Evolutionary conservation across 129 eudicot species (phyloP), one percentile per base, ranked within the genome.

Genomic region (Artemisia annua): DNA sequence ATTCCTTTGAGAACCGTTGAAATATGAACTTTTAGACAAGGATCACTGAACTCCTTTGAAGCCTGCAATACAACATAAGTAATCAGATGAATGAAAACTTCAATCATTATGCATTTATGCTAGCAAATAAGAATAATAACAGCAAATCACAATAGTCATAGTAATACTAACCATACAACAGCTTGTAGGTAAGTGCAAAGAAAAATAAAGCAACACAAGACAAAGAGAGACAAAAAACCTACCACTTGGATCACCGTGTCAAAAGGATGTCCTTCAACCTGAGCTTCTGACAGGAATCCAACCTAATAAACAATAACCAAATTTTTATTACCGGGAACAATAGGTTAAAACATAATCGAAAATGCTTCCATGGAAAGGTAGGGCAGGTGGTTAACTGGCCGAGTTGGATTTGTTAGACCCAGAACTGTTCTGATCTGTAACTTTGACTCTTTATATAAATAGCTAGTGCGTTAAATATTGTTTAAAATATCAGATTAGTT

Each of bases 231-330:
- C 4, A 46, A 64, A 63, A 78, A 59, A 57, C 86, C 85, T 83
- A 92, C 98, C 77, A 89, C 87, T 87, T 92, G 88, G 63, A 89
- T 74, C 58, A 87, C 88, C 3, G 86, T 82, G 67, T 89, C 96
- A 78, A 76, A 78, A 69, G 95, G 84, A 78, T 92, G 89, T 72
- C 93, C 96, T 80, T 96, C 98, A 72, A 85, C 59, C 78, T 92
- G 98, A 51, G 96, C 95, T 78, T 92, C 95, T 46, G 88, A 84
- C 67, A 91, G 77, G 83, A 91, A 91, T 26, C 97, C 97, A 82
- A 90, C 95, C 96, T 89, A 57, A 57, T 4, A 69, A 73, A 77
- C 63, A 54, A 74, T 51, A 67, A 52, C 20, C 14, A 43, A 63
- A 58, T 54, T 51, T 60, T 17, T 58, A 73, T 19, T 57, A 61